phyloP scores from a whole-genome alignment of 441 rosid genomes.

The Viola pubescens region DNA sequence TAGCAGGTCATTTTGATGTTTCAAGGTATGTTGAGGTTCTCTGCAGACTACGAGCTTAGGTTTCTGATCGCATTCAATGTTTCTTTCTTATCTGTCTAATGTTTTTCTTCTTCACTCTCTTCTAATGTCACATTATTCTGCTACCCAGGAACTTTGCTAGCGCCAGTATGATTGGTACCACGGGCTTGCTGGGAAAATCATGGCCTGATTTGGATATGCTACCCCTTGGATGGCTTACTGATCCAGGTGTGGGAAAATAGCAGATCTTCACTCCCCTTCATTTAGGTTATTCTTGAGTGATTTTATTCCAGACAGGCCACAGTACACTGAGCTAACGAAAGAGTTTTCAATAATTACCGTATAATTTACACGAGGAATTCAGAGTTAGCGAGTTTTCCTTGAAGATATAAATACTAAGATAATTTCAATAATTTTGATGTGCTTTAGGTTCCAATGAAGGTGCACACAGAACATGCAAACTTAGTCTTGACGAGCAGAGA shows the following conservation, averaged over 20 bases:
- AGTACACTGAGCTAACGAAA: neutral
- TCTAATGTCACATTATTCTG: conserved; percentile 9
- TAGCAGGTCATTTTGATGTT: conserved; percentile 67
- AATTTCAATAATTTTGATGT: conserved; percentile 18
- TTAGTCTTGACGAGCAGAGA: conserved; percentile 57
- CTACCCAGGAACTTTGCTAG: conserved; percentile 52
- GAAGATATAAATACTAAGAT: neutral
- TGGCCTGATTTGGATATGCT: conserved; percentile 96
- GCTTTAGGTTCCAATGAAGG: conserved; percentile 60
- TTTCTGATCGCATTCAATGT: conserved; percentile 5
- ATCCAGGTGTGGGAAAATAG: conserved; percentile 45
- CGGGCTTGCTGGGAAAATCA: conserved; percentile 61
- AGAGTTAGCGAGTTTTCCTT: neutral
- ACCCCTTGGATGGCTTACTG: conserved; percentile 87
- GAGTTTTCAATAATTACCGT: too few relatives aligned
- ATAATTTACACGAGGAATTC: neutral
- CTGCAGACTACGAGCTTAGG: conserved; percentile 6
- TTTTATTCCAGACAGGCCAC: conserved; percentile 5
- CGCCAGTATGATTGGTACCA: conserved; percentile 57
- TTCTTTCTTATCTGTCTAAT: conserved; percentile 5
- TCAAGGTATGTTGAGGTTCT: conserved; percentile 40
- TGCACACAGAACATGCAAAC: conserved; percentile 66
- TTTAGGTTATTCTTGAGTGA: neutral
- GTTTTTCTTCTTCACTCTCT: conserved; percentile 2
- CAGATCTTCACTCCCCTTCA: conserved; percentile 8